Evolutionary conservation across 768 basidiomycete species (phyloP), one percentile per base, ranked within the genome.

Genomic region (Mycena galopus): DNA sequence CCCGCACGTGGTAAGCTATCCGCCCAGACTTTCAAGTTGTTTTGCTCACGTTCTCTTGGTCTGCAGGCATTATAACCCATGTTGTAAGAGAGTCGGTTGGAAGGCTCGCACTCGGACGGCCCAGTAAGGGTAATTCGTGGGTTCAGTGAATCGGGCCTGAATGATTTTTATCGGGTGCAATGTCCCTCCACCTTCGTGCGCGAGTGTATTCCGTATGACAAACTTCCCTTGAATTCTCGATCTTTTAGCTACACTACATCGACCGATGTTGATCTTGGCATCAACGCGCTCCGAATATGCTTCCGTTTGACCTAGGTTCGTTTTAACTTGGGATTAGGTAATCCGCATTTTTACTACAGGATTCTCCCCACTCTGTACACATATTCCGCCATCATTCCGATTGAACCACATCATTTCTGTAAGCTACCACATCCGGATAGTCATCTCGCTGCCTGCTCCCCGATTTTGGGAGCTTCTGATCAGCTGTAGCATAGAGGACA

Each of bases 11-110:
- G 47, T 50, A n/a, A 50, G 47, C 47, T 23, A n/a, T 12, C 47
- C 12, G 47, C 47, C 47, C 42, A 6, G 47, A 50, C 47, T 50
- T n/a, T n/a, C n/a, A n/a, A n/a, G n/a, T 23, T 50, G 47, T 50
- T n/a, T 50, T 50, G 47, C 47, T 50, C 47, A n/a, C 47, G 47
- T 50, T 50, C n/a, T n/a, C 47, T 50, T 50, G 47, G 47, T 50
- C 23, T 50, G 47, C 47, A 50, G 47, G 47, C 47, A 11, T n/a
- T 50, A n/a, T 50, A 50, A 50, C 47, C 39, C 47, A 50, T 50
- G 47, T 6, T 11, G 23, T n/a, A 3, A 23, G 47, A 50, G 21
- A 50, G 23, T 50, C n/a, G 47, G 47, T 50, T n/a, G 23, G 39
- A 42, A 42, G 39, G 39, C 17, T 16, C 17, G 39, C 39, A 11